phyloP scores from a whole-genome alignment of 257 asterid species.

The Salvia rosmarinus region DNA sequence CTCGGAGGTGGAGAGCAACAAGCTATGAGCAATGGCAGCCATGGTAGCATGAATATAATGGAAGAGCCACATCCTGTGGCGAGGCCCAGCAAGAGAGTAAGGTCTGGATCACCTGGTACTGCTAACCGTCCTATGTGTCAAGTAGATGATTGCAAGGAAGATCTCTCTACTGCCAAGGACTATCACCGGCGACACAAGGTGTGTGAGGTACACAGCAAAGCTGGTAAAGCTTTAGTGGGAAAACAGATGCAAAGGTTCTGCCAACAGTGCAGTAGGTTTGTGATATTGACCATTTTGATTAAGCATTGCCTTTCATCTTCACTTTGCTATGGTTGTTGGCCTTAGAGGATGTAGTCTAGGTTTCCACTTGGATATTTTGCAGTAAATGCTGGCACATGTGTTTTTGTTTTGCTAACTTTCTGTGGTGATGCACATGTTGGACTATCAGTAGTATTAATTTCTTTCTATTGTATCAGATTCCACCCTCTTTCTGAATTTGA shows the following conservation, averaged over 20 bases:
- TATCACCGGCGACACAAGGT: constrained; percentile 95
- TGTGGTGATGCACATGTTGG: constrained; percentile 14
- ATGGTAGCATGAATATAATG: constrained; percentile 34
- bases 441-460: background rate
- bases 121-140: constrained; percentile 71
- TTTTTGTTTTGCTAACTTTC: constrained; percentile 1
- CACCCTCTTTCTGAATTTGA: constrained; percentile 92
- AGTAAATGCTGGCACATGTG: background rate
- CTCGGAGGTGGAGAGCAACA: constrained; percentile 49
- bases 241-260: constrained; percentile 62
- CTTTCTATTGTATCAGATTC: constrained; percentile 53
- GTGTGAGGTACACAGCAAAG: constrained; percentile 87
- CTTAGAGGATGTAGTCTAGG: background rate
- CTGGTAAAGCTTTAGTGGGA: constrained; percentile 64
- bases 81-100: constrained; percentile 69
- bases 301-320: background rate
- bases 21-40: constrained; percentile 35
- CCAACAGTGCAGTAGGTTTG: constrained; percentile 66
- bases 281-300: background rate
- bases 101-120: constrained; percentile 75
- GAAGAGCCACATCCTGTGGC: constrained; percentile 52
- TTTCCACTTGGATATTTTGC: background rate
- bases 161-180: constrained; percentile 74
- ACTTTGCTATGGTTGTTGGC: background rate
- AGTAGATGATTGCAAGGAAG: constrained; percentile 79